Evolutionary conservation across 2,329 filamentous ascomycete species (phyloP).

Genomic region (Cladophialophora psammophila): DNA sequence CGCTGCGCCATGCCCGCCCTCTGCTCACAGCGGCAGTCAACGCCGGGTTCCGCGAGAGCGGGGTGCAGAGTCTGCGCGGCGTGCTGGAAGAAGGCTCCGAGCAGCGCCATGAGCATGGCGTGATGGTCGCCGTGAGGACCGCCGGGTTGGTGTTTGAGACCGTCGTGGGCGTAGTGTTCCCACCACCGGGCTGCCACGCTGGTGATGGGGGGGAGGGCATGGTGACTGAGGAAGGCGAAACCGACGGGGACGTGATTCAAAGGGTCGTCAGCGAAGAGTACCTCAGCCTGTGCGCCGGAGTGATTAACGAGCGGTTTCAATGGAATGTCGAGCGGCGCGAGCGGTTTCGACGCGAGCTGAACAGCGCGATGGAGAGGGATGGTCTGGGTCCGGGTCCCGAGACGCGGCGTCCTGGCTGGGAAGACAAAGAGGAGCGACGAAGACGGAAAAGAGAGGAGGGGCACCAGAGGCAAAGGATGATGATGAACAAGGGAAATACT

Average conservation of each 20-base stretch:
- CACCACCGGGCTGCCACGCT: too few species aligned
- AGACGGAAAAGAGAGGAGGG: slow-evolving; percentile 53
- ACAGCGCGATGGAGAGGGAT: slow-evolving; percentile 36
- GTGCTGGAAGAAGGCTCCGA: slow-evolving; percentile 45
- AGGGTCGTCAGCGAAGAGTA: slow-evolving; percentile 70
- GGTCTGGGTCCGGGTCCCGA: slow-evolving; percentile 9
- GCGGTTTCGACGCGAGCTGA: slow-evolving; percentile 42
- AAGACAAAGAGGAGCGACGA: slow-evolving; percentile 45
- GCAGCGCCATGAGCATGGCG: slow-evolving; percentile 43
- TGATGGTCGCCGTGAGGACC: slow-evolving; percentile 78
- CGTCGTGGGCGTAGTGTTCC: slow-evolving; percentile 67
- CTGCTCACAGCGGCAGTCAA: slow-evolving; percentile 77
- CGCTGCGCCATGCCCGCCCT: slow-evolving; percentile 74
- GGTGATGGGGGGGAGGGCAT: slow-evolving; percentile 38
- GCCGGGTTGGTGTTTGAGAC: slow-evolving; percentile 84
- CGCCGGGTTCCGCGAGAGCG: slow-evolving; percentile 89
- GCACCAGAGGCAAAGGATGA: slow-evolving; percentile 45
- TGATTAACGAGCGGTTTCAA: slow-evolving; percentile 70
- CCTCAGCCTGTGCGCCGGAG: slow-evolving; percentile 68
- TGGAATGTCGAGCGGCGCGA: slow-evolving; percentile 51
- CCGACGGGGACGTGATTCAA: slow-evolving; percentile 47
- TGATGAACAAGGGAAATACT: slow-evolving; percentile 16
- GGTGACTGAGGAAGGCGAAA: slow-evolving; percentile 34
- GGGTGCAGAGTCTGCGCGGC: slow-evolving; percentile 72
- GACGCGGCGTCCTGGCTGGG: slow-evolving; percentile 24